phyloP scores from a whole-genome alignment of 371 early-diverging fungal species.

The Rhizopus delemar region DNA sequence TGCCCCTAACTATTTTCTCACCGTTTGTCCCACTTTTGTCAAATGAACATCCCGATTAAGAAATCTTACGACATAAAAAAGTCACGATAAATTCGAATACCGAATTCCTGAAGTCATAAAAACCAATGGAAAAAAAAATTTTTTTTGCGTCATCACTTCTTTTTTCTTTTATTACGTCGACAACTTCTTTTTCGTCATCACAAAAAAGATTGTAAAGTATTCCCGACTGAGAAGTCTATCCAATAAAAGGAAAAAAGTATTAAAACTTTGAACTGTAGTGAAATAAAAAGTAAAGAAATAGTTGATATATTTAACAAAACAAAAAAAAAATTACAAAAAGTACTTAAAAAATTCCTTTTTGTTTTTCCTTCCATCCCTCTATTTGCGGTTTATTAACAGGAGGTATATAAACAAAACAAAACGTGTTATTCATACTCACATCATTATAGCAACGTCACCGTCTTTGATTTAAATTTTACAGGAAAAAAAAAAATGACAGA shows the following conservation, averaged over 20 bases:
- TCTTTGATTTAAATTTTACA: not conserved
- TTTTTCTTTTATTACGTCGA: constrained; percentile 27
- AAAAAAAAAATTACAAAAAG: not conserved
- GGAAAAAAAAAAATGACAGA: constrained; percentile 17
- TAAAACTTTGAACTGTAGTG: constrained; percentile 5
- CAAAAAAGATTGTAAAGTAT: constrained; percentile 20
- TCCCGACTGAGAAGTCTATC: constrained; percentile 26
- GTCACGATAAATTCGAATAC: too few species aligned
- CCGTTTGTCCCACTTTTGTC: too few species aligned
- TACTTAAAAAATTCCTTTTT: too few species aligned
- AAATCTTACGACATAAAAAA: too few species aligned
- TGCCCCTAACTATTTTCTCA: too few species aligned
- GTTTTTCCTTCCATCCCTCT: too few species aligned
- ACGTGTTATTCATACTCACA: not conserved
- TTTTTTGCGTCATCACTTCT: constrained; percentile 26
- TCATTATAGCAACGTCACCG: constrained; percentile 11
- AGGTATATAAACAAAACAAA: not conserved
- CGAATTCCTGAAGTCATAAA: not conserved
- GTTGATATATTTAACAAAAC: not conserved
- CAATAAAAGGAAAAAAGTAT: constrained; percentile 25
- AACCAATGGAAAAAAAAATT: not conserved
- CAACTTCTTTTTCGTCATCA: constrained; percentile 35
- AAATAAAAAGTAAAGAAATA: not conserved
- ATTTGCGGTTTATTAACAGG: not conserved
- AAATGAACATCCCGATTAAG: too few species aligned